Conservation (phyloP, 345 rosid species). For the Eutrema yunnanense region DNA sequence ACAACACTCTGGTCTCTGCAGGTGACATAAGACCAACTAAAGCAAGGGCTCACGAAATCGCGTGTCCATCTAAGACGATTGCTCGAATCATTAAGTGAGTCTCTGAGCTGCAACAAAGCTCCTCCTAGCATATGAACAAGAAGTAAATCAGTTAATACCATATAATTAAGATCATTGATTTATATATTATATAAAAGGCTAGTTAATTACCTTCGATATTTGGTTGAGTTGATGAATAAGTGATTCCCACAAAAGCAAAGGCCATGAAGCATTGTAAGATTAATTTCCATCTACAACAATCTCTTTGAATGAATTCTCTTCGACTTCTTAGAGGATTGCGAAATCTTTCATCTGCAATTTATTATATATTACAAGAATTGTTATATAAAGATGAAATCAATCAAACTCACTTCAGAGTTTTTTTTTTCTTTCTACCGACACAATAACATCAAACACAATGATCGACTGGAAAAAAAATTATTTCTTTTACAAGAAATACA, state of each 20-base stretch:
- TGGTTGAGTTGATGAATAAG: conserved; percentile 45
- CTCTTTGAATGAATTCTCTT: conserved; percentile 18
- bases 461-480: background rate
- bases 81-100: conserved; percentile 51
- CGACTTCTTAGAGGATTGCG: conserved; percentile 9
- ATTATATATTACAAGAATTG: background rate
- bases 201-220: conserved; percentile 59
- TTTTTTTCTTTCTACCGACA: background rate
- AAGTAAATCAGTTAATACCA: background rate
- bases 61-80: conserved; percentile 49
- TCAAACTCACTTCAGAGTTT: background rate
- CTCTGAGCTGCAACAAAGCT: conserved; percentile 56
- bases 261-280: conserved; percentile 35
- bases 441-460: background rate
- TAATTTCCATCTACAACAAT: conserved; percentile 26
- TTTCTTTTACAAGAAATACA: conserved; percentile 12
- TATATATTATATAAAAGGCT: background rate
- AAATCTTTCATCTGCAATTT: conserved; percentile 15
- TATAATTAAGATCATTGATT: background rate
- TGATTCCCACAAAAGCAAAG: conserved; percentile 32
- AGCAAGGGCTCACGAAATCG: conserved; percentile 75
- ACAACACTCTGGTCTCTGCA: conserved; percentile 65
- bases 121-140: conserved; percentile 41
- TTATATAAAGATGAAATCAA: background rate
- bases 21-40: conserved; percentile 75